Evolutionary conservation across 2,329 filamentous ascomycete genomes (phyloP), one percentile per base, ranked within the genome.

Genomic region (Lasiodiplodia sp.): DNA sequence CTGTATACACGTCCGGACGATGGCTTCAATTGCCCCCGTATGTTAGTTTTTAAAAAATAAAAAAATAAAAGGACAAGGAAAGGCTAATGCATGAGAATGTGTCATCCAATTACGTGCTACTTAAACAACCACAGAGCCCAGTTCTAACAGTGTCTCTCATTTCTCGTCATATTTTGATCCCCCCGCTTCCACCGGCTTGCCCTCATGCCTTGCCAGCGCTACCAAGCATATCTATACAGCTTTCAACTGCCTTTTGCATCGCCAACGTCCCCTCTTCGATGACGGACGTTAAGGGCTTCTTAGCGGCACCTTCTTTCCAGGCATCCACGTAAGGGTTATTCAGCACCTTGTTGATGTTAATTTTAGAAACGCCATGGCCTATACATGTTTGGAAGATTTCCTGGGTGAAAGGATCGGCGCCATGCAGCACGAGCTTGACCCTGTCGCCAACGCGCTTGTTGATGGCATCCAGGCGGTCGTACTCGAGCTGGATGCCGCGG

Each of bases 291-390:
- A 88, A 75, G 0, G 85, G 84, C 40, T 83, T 81, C 70, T 82
- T 83, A 1, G 85, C 85, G 72, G 31, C 8, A 34, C 83, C 83
- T 73, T 84, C 82, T 57, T 76, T 70, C 82, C 83, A 81, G 70
- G 86, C 76, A 68, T 77, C 74, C 69, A 83, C 76, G 78, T 86
- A 84, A 76, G 84, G 77, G 74, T 83, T 78, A 77, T 86, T 87
- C 73, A 89, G 81, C 31, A 87, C 83, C 77, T 87, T 87, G 73
- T 89, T 89, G 57, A 88, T 84, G 76, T 89, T 89, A 51, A 87
- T 79, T 75, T 87, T 85, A 21, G 84, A 83, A 44, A 88, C 83
- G 6, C 87, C 87, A 63, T 82, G 82, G 68, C 82, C 80, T 70
- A 88, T 86, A 68, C 86, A 88, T 73, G 84, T 83, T 52, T 80